Conservation (phyloP, 1,139 yeast species). For the Blastobotrys indianensis region DNA sequence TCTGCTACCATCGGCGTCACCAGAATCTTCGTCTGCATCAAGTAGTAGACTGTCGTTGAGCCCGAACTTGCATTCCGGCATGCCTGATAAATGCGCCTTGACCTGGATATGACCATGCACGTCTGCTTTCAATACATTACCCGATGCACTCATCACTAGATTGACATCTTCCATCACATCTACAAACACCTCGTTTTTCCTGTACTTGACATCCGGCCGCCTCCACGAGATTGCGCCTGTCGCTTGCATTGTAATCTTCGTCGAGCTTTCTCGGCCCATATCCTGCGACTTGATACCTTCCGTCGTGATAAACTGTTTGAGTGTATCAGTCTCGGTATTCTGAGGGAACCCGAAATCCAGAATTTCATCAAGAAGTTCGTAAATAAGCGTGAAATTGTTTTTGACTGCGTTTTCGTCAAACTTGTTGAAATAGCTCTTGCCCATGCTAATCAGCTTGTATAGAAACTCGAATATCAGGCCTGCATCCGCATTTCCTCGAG, state of each 20-base stretch:
- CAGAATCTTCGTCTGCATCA: conserved; percentile 22
- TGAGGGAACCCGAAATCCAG: conserved; percentile 81
- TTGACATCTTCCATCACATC: conserved; percentile 73
- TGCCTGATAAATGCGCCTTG: conserved; percentile 71
- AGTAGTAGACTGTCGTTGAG: conserved; percentile 43
- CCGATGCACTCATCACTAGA: conserved; percentile 47
- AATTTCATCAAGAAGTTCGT: conserved; percentile 73
- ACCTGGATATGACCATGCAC: conserved; percentile 73
- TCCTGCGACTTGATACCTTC: conserved; percentile 26
- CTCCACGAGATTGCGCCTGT: conserved; percentile 62
- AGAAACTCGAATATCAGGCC: conserved; percentile 74
- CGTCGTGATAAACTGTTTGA: conserved; percentile 38
- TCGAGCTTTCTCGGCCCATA: conserved; percentile 22
- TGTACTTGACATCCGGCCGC: conserved; percentile 61
- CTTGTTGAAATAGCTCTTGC: conserved; percentile 35
- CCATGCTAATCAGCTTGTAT: conserved; percentile 49
- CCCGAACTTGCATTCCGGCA: conserved; percentile 67
- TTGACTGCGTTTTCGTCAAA: conserved; percentile 45
- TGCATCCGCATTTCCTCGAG: conserved; percentile 84
- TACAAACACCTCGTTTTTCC: conserved; percentile 74
- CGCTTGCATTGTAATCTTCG: conserved; percentile 37
- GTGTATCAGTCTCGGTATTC: conserved; percentile 51
- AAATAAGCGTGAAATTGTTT: conserved; percentile 59
- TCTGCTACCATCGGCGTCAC: conserved; percentile 16
- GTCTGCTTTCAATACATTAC: conserved; percentile 58